Evolutionary conservation across 1,139 yeast species (phyloP), one percentile per base, ranked within the genome.

Genomic region (Pichia sp.): DNA sequence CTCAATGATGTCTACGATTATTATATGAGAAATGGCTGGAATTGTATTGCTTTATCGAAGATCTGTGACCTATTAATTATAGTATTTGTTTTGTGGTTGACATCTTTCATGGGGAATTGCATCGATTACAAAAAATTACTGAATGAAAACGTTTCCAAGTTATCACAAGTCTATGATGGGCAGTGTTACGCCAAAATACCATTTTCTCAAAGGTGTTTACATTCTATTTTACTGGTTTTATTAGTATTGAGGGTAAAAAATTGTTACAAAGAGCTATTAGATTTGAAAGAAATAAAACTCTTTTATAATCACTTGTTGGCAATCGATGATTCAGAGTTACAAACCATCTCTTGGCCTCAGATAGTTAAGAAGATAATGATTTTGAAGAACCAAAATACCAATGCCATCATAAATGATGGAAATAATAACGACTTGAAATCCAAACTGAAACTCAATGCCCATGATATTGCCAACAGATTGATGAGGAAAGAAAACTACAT

Each of bases 401-500:
- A 93, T 70, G 89, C 95, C 15, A 71, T 82, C 19, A 82, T 89
- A 0, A 76, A 84, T 6, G 69, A 69, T 6, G 67, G 60, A 36
- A 62, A 61, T 36, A 62, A 61, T 34, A 78, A 81, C 57, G 88
- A 84, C 67, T 75, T 84, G 54, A 84, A 81, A 57, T 82, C 92
- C 0, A 87, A 85, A 63, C 82, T 84, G 50, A 75, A 92, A 58
- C 76, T 93, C 54, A 93, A 89, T 66, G 96, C 98, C 3, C 97
- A 90, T 68, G 95, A 87, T 64, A 89, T 93, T 55, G 98, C 98
- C 13, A 95, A 93, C 68, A 76, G 99, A 58, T 88, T 93, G 56
- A 92, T 93, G 99, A 77, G 99, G 55, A 87, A 85, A 61, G 99
- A 95, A 61, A 93, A 93, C 67, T 93, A 92, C 67, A 78, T 90